Conservation (phyloP, 805 yeast species). For the Candida arabinofermentans region DNA sequence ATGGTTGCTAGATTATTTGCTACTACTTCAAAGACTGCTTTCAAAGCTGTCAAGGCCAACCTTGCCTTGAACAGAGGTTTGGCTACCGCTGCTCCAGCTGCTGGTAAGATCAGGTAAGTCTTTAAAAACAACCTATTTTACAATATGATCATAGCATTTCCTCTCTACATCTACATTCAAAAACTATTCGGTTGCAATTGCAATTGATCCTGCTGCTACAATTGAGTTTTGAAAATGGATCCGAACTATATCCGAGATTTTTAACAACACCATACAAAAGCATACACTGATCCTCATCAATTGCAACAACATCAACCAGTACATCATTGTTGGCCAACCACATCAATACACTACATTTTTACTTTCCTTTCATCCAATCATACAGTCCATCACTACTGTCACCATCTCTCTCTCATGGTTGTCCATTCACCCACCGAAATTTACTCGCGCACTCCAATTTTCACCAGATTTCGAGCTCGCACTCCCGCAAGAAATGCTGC, state of each 20-base stretch:
- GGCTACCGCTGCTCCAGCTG: constrained; percentile 71
- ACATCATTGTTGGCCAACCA: too few species aligned
- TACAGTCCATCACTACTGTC: background rate
- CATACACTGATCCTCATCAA: too few species aligned
- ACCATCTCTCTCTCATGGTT: background rate
- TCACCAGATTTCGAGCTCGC: background rate
- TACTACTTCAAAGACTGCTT: constrained; percentile 77
- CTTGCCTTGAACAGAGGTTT: constrained; percentile 68
- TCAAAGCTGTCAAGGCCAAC: constrained; percentile 85
- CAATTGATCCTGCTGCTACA: background rate
- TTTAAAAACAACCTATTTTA: background rate
- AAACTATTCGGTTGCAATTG: background rate
- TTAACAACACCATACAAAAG: too few species aligned
- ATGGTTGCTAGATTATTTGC: constrained; percentile 53
- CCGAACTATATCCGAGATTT: constrained; percentile 1
- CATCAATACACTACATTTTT: too few species aligned
- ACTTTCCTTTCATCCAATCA: background rate
- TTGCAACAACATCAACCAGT: too few species aligned
- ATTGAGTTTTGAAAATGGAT: background rate
- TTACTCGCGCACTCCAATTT: background rate
- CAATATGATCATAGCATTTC: background rate
- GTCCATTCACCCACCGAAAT: background rate
- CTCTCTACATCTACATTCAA: background rate
- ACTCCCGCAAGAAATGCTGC: constrained; percentile 3
- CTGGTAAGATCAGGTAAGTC: constrained; percentile 88